These are phyloP conservation scores for Coemansia biformis DNA, from an alignment of 192 early-diverging fungal species.

Conservation along the genomic window DNA sequence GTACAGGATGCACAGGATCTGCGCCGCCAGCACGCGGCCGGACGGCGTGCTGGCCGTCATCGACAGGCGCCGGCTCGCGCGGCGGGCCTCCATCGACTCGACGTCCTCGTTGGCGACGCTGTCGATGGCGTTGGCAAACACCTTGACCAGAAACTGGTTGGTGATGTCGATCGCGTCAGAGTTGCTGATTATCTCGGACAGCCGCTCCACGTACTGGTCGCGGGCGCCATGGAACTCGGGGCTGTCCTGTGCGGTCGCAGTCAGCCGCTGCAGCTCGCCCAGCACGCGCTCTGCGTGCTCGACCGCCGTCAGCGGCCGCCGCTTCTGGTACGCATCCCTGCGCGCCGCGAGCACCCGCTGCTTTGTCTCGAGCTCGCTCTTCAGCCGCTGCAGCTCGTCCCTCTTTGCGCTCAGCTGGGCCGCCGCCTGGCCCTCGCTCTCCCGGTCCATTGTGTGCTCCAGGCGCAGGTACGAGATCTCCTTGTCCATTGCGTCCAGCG, in stretches of 20 bases:
- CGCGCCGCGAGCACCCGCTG: constrained; percentile 29
- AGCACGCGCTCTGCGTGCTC: constrained; percentile 44
- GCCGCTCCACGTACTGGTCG: constrained; percentile 10
- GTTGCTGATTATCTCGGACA: constrained; percentile 37
- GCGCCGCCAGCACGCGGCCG: constrained; percentile 38
- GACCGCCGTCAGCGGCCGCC: constrained; percentile 35
- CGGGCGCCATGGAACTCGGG: constrained; percentile 9
- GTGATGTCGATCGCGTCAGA: constrained; percentile 36
- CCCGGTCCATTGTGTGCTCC: constrained; percentile 43
- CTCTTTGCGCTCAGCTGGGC: constrained; percentile 24
- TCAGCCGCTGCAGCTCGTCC: constrained; percentile 20
- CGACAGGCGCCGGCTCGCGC: constrained; percentile 41
- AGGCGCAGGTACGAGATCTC: constrained; percentile 43
- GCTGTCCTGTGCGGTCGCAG: neutral
- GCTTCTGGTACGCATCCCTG: constrained; percentile 23
- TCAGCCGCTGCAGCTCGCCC: constrained; percentile 10
- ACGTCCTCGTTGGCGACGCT: constrained; percentile 47
- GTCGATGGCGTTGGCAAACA: constrained; percentile 46
- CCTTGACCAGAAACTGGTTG: constrained; percentile 38
- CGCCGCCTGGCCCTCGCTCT: constrained; percentile 42
- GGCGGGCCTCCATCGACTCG: constrained; percentile 33
- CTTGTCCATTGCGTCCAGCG: constrained; percentile 37
- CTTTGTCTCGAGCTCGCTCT: constrained; percentile 35
- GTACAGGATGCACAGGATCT: constrained; percentile 48
- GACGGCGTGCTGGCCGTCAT: constrained; percentile 30